Base-by-base conservation (phyloP, 1,284 basidiomycete species). In the Boletellus dicymbophilus region DNA sequence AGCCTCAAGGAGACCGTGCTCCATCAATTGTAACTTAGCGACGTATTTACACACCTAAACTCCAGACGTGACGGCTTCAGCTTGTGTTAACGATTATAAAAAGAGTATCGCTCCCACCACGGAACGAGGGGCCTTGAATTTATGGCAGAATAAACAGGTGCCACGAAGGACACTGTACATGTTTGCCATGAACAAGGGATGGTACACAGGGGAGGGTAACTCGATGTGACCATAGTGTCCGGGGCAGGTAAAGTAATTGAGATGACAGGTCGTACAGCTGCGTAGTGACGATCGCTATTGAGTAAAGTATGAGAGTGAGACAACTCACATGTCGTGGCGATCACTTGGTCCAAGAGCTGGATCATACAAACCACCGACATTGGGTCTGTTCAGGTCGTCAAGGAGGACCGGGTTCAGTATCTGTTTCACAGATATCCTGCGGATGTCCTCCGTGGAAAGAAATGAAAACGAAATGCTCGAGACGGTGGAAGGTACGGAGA, bases 201-300 rank as follows among this genome's bases (percentile, higher is more conserved):
- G 96, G 68, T 92, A 99, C 13, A 99, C 93, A 23, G 97, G 95
- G 20, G 90, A 82, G 11, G 97, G 94, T 7, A 99, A 84, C 61
- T 98, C 95, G 58, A 99, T 96, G 72, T 99, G 97, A n/a, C 97
- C 97, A 75, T 93, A 99, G 72, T 99, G 97, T 8, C 97, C 97
- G 0, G 97, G 96, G 69, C 97, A 99, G 54, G 88, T 87, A 72
- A 89, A 98, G 63, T 93, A 95, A 43, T 85, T 91, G 58, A 96
- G 81, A 49, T 83, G 86, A 69, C 97, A 99, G 71, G 97, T 98
- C 58, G 90, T 77, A 71, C 97, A 99, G 55, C 95, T 98, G 66
- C 33, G 51, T n/a, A 37, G 28, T 34, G 37, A 54, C 26, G 47
- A 41, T 47, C 44, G 25, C 13, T 34, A 53, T 41, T 52, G 39